A percentile compares a stretch with the other conserved stretches of the same genome.
Conservation (phyloP, 345 rosid species). For the Lagerstroemia speciosa region DNA sequence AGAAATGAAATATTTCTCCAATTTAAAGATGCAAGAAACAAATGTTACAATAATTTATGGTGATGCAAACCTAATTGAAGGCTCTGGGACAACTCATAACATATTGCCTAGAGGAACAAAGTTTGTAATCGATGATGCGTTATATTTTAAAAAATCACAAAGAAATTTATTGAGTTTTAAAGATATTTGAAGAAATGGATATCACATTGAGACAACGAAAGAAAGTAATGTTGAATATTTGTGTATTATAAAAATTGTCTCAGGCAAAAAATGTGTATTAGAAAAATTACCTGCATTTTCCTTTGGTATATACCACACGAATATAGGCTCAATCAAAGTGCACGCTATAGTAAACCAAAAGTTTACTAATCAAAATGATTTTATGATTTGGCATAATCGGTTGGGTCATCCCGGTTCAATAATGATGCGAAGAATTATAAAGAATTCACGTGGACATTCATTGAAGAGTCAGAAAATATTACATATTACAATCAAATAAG, state of each 20-base stretch:
- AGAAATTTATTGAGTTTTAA: not conserved
- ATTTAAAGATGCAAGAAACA: not conserved
- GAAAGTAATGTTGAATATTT: too few species aligned
- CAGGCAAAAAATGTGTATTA: too few species aligned
- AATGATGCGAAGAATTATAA: too few species aligned
- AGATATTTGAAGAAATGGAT: too few species aligned
- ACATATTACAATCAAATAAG: not conserved
- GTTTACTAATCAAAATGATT: not conserved
- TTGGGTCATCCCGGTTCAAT: too few species aligned
- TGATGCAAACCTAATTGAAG: too few species aligned
- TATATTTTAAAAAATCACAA: not conserved
- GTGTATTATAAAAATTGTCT: too few species aligned
- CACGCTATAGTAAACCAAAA: not conserved
- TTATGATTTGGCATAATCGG: conserved; percentile 8
- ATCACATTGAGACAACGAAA: too few species aligned
- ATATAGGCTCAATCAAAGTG: not conserved
- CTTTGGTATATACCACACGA: too few species aligned
- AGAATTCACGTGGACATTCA: conserved; percentile 1
- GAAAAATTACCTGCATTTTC: too few species aligned
- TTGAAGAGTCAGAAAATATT: conserved; percentile 2
- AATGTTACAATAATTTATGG: not conserved
- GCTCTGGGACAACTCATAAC: too few species aligned
- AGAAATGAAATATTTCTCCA: not conserved
- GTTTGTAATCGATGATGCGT: not conserved
- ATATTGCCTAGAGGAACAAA: too few species aligned